A percentile compares a stretch with the other conserved stretches of the same genome.
phyloP scores from a whole-genome alignment of 1,284 basidiomycete genomes.

The Athelia psychrophila region DNA sequence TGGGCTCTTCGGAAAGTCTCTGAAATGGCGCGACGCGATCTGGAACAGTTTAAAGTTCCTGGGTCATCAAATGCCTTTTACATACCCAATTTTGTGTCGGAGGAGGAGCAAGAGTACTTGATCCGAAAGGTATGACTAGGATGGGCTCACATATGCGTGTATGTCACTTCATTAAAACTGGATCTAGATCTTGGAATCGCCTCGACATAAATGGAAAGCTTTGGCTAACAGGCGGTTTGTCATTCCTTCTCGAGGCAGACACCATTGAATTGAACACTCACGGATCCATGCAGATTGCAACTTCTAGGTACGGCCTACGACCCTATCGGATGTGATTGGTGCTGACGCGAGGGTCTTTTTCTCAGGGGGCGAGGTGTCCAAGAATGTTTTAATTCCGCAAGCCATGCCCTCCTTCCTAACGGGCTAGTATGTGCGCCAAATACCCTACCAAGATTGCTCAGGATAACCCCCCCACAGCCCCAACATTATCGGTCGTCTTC shows the following conservation, averaged over 20 bases:
- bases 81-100: slow-evolving; percentile 79
- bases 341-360: slow-evolving; percentile 4
- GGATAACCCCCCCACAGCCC: too few species aligned
- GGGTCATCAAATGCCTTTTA: slow-evolving; percentile 51
- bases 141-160: slow-evolving; percentile 6
- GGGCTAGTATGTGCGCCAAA: slow-evolving; percentile 42
- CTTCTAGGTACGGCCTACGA: slow-evolving; percentile 60
- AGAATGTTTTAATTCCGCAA: slow-evolving; percentile 60
- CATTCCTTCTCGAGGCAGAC: slow-evolving; percentile 5
- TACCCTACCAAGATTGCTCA: slow-evolving; percentile 12
- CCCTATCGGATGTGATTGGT: neutral
- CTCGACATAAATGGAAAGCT: slow-evolving; percentile 85
- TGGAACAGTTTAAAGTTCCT: slow-evolving; percentile 29
- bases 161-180: slow-evolving; percentile 6
- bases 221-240: slow-evolving; percentile 72
- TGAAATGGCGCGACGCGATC: neutral
- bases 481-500: slow-evolving; percentile 70
- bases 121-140: slow-evolving; percentile 59
- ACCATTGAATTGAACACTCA: neutral
- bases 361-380: slow-evolving; percentile 66
- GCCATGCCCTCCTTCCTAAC: slow-evolving; percentile 64
- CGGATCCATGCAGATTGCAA: slow-evolving; percentile 53
- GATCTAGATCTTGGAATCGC: slow-evolving; percentile 66
- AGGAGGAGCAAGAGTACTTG: slow-evolving; percentile 77
- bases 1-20: neutral